phyloP scores from a whole-genome alignment of 176 grass and related monocot species.

The Triticum dicoccoides region DNA sequence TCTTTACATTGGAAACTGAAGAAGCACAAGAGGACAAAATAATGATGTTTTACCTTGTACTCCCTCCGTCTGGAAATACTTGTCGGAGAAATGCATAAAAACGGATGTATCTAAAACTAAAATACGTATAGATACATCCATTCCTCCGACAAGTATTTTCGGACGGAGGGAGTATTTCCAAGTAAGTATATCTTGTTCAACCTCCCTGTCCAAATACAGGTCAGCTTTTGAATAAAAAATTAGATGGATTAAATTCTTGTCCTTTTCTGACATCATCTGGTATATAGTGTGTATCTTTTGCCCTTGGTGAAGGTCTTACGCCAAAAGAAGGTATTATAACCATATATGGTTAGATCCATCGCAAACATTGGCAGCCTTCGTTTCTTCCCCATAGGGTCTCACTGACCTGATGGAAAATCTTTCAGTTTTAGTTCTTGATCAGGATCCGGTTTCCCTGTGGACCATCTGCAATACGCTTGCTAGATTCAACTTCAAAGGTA shows the following conservation, averaged over 20 bases:
- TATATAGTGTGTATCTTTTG: background rate
- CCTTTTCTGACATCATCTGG: constrained; percentile 26
- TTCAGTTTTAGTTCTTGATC: background rate
- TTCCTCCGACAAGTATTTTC: no score
- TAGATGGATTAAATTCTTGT: background rate
- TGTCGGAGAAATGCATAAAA: no score
- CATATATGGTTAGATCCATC: background rate
- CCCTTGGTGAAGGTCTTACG: background rate
- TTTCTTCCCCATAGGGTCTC: background rate
- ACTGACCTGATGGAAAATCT: no score
- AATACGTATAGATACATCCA: no score
- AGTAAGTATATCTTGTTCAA: background rate
- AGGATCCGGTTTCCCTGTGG: background rate
- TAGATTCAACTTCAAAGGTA: constrained; percentile 15
- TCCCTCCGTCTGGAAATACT: no score
- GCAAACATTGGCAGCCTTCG: background rate
- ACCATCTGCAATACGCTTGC: background rate
- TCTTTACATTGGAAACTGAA: background rate
- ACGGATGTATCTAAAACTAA: no score
- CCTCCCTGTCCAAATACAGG: background rate
- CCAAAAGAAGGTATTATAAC: background rate
- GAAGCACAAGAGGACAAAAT: background rate
- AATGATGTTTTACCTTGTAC: background rate
- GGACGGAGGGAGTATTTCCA: no score
- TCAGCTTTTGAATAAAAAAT: background rate